Evolutionary conservation across 1,139 yeast genomes (phyloP), one percentile per base, ranked within the genome.

Genomic region (Candida tetrigidarum): DNA sequence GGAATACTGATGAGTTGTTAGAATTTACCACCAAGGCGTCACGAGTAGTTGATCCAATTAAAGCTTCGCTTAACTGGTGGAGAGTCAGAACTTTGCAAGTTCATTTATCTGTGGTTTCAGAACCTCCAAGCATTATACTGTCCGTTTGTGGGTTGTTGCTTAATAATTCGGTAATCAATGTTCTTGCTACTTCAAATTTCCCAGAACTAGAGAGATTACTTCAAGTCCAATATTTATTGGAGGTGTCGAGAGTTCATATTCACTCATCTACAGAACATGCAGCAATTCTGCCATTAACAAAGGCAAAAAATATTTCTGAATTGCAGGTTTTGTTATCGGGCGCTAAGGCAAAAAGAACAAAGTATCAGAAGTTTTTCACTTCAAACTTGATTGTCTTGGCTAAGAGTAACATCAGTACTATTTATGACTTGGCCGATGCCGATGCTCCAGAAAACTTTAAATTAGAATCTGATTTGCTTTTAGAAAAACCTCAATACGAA

Each of bases 311-410:
- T 22, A 57, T 82, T 9, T 82, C 96, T 0, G 79, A 81, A 1
- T 73, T 95, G 40, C 69, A 76, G 35, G 78, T 86, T 50, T 78
- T 85, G 1, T 67, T 92, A 40, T 86, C 97, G 1, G 99, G 99
- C 52, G 89, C 93, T 41, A 82, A 84, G 54, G 97, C 96, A 5
- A 87, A 85, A 59, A 76, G 95, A 60, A 92, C 99, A 3, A 89
- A 88, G 62, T 88, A 71, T 60, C 99, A 93, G 65, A 77, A 76
- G 38, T 77, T 74, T 39, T 81, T 84, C 20, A 80, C 87, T 12
- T 79, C 97, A 0, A 82, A 90, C 39, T 76, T 93, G 52, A 78
- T 92, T n/a, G 80, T 91, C 25, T 67, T 92, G 29, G 98, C 98
- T 1, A 80, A 80, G 53, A 81, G 86, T 50, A 57, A 63, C 25